Evolutionary conservation across 805 yeast genomes (phyloP).

Genomic region (Wickerhamiella cacticola): DNA sequence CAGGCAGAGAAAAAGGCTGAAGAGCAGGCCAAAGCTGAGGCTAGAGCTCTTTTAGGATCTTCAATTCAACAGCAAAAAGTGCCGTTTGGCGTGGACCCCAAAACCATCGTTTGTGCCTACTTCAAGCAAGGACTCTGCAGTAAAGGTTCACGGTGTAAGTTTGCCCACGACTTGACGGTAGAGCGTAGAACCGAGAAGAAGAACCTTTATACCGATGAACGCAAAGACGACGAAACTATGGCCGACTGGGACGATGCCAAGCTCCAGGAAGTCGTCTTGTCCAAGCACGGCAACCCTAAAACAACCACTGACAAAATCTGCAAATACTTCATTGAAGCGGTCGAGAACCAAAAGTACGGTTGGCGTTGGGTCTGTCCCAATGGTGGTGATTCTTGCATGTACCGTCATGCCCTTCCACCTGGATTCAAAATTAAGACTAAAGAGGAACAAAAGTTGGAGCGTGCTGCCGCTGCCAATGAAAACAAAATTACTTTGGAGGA

Average conservation of each 20-base stretch:
- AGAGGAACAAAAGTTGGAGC: slow-evolving; percentile 85
- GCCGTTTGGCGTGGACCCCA: slow-evolving; percentile 96
- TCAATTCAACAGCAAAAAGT: slow-evolving; percentile 66
- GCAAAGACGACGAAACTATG: slow-evolving; percentile 69
- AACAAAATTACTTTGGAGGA: slow-evolving; percentile 93
- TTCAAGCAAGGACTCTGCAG: slow-evolving; percentile 81
- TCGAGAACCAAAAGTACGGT: slow-evolving; percentile 93
- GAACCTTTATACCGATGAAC: slow-evolving; percentile 84
- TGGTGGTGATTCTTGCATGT: slow-evolving; percentile 85
- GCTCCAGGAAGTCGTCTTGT: slow-evolving; percentile 67
- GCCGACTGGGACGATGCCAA: slow-evolving; percentile 96
- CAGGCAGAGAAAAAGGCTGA: slow-evolving; percentile 80
- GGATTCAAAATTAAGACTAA: slow-evolving; percentile 95
- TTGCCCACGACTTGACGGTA: slow-evolving; percentile 74
- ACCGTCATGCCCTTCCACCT: slow-evolving; percentile 89
- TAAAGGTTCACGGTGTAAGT: slow-evolving; percentile 59
- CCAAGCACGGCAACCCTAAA: slow-evolving; percentile 82
- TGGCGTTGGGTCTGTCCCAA: slow-evolving; percentile 99
- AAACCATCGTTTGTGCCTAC: slow-evolving; percentile 77
- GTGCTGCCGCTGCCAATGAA: slow-evolving; percentile 66
- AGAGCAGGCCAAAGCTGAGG: slow-evolving; percentile 80
- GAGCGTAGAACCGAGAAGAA: slow-evolving; percentile 84
- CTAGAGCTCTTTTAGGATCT: slow-evolving; percentile 59
- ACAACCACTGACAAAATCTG: slow-evolving; percentile 94
- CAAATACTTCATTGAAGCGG: slow-evolving; percentile 89